These are phyloP conservation scores for Talaromyces sp. DNA, from an alignment of 2,329 filamentous ascomycete genomes.

Conservation along the genomic window DNA sequence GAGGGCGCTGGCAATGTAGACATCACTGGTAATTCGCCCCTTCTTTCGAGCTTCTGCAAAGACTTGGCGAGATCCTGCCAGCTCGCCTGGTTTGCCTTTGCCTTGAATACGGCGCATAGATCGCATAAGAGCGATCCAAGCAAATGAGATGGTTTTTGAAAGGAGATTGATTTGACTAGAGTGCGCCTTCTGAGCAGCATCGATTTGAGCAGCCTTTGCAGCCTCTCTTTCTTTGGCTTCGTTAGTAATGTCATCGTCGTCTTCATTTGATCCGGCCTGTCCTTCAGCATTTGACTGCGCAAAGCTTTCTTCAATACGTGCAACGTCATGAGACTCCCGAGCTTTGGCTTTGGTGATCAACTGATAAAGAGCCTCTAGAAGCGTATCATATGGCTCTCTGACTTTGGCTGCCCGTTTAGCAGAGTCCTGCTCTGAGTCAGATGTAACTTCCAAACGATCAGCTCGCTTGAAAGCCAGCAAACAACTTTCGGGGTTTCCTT, in stretches of 20 bases:
- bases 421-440: conserved; percentile 71
- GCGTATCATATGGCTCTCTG: conserved; percentile 78
- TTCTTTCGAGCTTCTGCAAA: conserved; percentile 86
- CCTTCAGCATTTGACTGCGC: conserved; percentile 45
- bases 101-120: conserved; percentile 94
- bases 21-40: conserved; percentile 87
- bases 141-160: conserved; percentile 83
- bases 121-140: conserved; percentile 93
- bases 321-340: conserved; percentile 65
- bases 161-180: conserved; percentile 73
- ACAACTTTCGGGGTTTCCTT: conserved; percentile 91
- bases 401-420: conserved; percentile 70
- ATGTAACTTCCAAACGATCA: conserved; percentile 80
- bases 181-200: conserved; percentile 66
- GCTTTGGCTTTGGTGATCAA: conserved; percentile 72
- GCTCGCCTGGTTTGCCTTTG: conserved; percentile 69
- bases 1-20: conserved; percentile 89
- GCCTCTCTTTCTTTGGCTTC: conserved; percentile 55
- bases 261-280: conserved; percentile 48
- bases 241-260: conserved; percentile 58
- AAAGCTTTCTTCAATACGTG: conserved; percentile 59
- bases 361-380: conserved; percentile 85
- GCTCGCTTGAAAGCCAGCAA: conserved; percentile 86
- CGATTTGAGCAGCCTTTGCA: conserved; percentile 57
- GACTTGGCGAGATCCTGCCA: conserved; percentile 77